Conservation (phyloP, 768 basidiomycete species). For the Hortiboletus campestris region DNA sequence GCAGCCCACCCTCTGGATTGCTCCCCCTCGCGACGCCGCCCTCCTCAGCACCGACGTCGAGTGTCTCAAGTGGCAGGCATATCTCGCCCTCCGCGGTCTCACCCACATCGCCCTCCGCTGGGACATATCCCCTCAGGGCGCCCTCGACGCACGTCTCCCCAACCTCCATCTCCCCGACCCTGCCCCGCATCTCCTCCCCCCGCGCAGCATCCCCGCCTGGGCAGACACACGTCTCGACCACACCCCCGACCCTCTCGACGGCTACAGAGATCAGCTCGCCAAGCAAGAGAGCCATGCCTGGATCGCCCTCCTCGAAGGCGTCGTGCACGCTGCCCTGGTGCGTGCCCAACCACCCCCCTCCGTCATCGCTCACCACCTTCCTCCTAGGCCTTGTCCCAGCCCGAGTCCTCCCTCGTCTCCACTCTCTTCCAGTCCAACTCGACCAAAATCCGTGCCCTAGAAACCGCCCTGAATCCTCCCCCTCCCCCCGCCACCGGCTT, state of each 20-base stretch:
- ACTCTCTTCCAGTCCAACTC: constrained; percentile 43
- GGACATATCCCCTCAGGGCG: constrained; percentile 70
- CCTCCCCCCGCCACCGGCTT: constrained; percentile 72
- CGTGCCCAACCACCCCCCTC: constrained; percentile 19
- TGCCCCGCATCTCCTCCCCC: constrained; percentile 52
- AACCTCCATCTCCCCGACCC: constrained; percentile 62
- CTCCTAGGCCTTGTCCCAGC: constrained; percentile 48
- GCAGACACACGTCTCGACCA: constrained; percentile 52
- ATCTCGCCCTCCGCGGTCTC: constrained; percentile 58
- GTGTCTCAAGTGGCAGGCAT: constrained; percentile 90
- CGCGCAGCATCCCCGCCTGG: constrained; percentile 73
- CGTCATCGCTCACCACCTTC: constrained; percentile 6
- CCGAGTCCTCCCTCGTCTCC: constrained; percentile 43
- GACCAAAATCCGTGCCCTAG: constrained; percentile 35
- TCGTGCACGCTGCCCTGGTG: constrained; percentile 75
- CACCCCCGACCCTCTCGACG: constrained; percentile 52
- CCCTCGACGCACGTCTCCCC: constrained; percentile 65
- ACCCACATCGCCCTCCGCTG: constrained; percentile 53
- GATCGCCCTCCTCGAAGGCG: constrained; percentile 74
- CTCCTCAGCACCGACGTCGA: constrained; percentile 75
- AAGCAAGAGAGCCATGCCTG: constrained; percentile 79
- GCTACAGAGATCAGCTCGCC: constrained; percentile 58
- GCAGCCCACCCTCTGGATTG: constrained; percentile 65
- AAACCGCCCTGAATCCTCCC: constrained; percentile 58
- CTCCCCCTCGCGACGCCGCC: constrained; percentile 40